These are phyloP conservation scores for Lecanosticta acicola DNA, from an alignment of 2,329 filamentous ascomycete species.

Conservation along the genomic window DNA sequence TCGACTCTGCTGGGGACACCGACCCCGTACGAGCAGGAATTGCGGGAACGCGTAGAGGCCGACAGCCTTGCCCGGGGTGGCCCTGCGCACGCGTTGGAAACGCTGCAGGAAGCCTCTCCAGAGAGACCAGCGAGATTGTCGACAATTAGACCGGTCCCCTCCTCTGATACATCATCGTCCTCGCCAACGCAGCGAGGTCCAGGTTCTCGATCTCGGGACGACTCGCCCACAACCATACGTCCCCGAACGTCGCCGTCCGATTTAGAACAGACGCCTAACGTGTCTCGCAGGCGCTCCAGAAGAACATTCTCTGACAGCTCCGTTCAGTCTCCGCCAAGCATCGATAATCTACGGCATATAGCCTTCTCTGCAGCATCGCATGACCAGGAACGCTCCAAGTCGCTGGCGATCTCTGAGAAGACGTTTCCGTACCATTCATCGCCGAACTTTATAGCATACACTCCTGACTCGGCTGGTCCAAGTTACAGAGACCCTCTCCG, in stretches of 20 bases:
- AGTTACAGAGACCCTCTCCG: conserved; percentile 13
- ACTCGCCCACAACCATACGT: conserved; percentile 9
- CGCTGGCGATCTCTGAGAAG: conserved; percentile 18
- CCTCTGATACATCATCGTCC: conserved; percentile 18
- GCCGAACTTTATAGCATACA: conserved; percentile 29
- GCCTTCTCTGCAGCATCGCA: conserved; percentile 8
- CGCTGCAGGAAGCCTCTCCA: conserved; percentile 27
- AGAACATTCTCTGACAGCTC: conserved; percentile 17
- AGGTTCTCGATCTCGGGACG: conserved; percentile 13
- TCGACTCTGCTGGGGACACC: conserved; percentile 29
- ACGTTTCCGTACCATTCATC: conserved; percentile 22
- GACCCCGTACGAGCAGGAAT: conserved; percentile 25
- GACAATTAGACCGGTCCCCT: conserved; percentile 18
- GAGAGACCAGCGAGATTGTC: conserved; percentile 18
- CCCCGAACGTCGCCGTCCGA: conserved; percentile 13
- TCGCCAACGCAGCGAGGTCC: conserved; percentile 15
- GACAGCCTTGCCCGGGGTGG: conserved; percentile 13
- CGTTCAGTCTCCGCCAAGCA: conserved; percentile 12
- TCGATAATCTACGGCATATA: conserved; percentile 14
- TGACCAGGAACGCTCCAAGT: conserved; percentile 9
- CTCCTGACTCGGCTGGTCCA: conserved; percentile 12
- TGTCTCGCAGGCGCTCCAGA: conserved; percentile 9
- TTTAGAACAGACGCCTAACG: conserved; percentile 9
- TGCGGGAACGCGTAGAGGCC: conserved; percentile 17
- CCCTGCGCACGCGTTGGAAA: conserved; percentile 23